Percentiles rank a stretch among this genome's conserved stretches.
Conservation (phyloP, 352 stramenopile species). For the Globisporangium alternatum region DNA sequence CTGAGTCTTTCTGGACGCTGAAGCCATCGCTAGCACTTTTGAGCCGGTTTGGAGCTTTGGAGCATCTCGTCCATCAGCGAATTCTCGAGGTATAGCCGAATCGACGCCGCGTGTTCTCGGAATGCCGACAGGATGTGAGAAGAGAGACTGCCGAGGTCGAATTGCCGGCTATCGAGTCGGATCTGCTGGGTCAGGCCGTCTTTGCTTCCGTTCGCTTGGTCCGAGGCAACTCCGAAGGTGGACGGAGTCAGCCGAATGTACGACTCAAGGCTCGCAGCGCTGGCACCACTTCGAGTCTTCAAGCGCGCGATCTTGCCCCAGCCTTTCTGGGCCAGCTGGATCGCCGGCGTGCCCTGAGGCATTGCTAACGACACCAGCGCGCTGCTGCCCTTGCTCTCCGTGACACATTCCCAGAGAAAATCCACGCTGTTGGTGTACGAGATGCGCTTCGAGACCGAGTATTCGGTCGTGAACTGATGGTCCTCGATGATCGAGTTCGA, state of each 20-base stretch:
- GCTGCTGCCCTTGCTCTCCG: conserved; percentile 5
- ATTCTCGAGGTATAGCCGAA: conserved; percentile 35
- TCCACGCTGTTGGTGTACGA: conserved; percentile 8
- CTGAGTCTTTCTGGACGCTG: too few relatives aligned
- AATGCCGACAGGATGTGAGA: conserved; percentile 27
- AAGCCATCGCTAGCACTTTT: too few relatives aligned
- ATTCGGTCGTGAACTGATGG: conserved; percentile 8
- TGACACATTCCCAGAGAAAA: conserved; percentile 19
- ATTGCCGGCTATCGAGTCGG: neutral
- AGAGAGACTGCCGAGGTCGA: neutral
- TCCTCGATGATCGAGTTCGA: neutral
- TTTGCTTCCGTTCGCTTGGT: neutral
- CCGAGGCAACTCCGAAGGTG: conserved; percentile 2
- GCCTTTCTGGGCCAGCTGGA: conserved; percentile 13
- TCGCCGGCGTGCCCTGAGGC: neutral
- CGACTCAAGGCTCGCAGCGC: conserved; percentile 13
- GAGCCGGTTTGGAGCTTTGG: neutral
- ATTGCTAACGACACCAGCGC: neutral
- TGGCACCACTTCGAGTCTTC: neutral
- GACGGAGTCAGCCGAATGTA: conserved; percentile 31
- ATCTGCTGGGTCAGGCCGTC: neutral
- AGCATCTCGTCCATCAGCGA: conserved; percentile 18
- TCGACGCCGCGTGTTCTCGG: conserved; percentile 25
- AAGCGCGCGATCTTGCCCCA: conserved; percentile 2
- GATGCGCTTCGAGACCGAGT: conserved; percentile 28